phyloP scores from a whole-genome alignment of 306 rosid genomes.

The Betula pendula region DNA sequence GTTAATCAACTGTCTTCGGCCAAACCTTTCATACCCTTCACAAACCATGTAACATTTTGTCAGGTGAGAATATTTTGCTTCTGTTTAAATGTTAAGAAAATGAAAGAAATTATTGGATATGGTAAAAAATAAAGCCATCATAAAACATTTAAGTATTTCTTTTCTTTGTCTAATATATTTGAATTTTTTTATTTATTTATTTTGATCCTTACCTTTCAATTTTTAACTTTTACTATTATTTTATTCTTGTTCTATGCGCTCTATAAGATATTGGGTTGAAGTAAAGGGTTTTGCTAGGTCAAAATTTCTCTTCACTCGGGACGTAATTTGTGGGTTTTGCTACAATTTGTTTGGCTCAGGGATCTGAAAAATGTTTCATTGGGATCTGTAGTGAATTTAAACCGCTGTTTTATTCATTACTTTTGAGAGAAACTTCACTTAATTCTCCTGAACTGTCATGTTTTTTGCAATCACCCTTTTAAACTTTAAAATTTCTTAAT shows the following conservation, averaged over 20 bases:
- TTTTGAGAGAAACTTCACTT: no score
- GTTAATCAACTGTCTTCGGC: neutral
- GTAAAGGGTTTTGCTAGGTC: neutral
- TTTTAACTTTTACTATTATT: neutral
- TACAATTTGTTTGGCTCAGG: neutral
- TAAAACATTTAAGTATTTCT: neutral
- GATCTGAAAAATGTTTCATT: neutral
- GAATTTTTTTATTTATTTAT: no score
- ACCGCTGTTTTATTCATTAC: neutral
- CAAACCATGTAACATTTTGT: neutral
- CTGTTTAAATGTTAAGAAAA: neutral
- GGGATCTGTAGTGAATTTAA: neutral
- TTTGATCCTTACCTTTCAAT: neutral
- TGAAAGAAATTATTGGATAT: neutral
- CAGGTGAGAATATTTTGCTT: neutral
- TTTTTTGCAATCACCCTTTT: no score
- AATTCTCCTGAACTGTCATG: no score
- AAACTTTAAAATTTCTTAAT: no score
- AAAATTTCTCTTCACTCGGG: neutral
- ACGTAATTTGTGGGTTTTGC: no score
- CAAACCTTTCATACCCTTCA: neutral
- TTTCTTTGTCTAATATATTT: neutral
- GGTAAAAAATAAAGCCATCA: neutral
- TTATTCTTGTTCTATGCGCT: neutral
- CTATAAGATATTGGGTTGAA: neutral